phyloP scores from a whole-genome alignment of 2,329 filamentous ascomycete genomes.

The Emergomyces africanus region DNA sequence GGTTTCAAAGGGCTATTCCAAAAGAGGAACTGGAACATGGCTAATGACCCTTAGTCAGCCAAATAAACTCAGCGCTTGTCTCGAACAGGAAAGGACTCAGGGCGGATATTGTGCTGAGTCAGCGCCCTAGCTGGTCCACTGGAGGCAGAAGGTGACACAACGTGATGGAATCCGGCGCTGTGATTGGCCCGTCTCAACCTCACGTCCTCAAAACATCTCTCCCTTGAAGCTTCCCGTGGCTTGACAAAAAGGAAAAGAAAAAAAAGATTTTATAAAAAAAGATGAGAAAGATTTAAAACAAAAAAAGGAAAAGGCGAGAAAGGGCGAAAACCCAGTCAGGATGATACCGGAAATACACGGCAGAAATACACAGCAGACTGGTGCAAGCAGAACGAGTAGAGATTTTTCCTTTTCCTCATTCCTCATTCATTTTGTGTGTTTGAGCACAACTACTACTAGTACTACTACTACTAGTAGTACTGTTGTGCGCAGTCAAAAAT shows the following conservation, averaged over 20 bases:
- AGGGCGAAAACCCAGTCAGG: too few relatives aligned
- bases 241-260: neutral
- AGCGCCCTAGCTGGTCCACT: neutral
- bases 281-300: neutral
- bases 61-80: neutral
- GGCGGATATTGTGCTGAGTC: neutral
- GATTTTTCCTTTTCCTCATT: too few relatives aligned
- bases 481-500: too few relatives aligned
- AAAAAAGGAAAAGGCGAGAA: too few relatives aligned
- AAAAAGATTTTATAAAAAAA: neutral
- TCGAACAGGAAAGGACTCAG: neutral
- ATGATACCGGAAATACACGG: neutral
- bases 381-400: too few relatives aligned
- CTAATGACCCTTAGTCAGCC: neutral
- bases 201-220: neutral
- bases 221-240: neutral
- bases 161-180: neutral
- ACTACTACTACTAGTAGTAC: too few relatives aligned
- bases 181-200: neutral
- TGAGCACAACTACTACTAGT: too few relatives aligned
- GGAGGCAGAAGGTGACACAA: neutral
- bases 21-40: neutral
- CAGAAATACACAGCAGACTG: too few relatives aligned
- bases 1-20: neutral
- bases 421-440: too few relatives aligned